Conservation (phyloP, 106 monocot species). For the Amphibolis antarctica region DNA sequence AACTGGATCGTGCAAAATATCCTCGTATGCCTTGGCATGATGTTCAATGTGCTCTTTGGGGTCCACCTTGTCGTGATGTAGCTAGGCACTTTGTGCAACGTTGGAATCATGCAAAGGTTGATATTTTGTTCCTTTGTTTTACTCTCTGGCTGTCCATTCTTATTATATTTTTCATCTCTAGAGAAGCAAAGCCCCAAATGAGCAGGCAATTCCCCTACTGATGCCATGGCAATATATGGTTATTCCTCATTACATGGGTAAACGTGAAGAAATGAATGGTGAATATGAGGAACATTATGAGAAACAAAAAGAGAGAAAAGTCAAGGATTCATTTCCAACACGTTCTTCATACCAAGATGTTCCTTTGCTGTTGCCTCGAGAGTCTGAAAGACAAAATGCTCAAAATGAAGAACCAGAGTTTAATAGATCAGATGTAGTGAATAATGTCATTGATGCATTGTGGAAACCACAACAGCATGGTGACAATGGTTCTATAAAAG, state of each 20-base stretch:
- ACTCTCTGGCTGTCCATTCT: not conserved
- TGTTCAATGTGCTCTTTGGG: slow-evolving; percentile 96
- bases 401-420: slow-evolving; percentile 19
- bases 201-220: slow-evolving; percentile 77
- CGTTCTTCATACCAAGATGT: slow-evolving; percentile 58
- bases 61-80: slow-evolving; percentile 90
- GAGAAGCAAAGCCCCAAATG: slow-evolving; percentile 95
- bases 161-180: slow-evolving; percentile 5
- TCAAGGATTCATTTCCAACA: slow-evolving; percentile 28
- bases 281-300: slow-evolving; percentile 17
- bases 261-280: slow-evolving; percentile 22
- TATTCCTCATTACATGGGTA: slow-evolving; percentile 97
- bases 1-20: slow-evolving; percentile 74
- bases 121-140: not conserved
- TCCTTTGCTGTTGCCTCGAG: slow-evolving; percentile 54
- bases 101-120: slow-evolving; percentile 98
- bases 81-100: slow-evolving; percentile 97
- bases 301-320: slow-evolving; percentile 21
- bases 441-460: slow-evolving; percentile 42
- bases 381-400: slow-evolving; percentile 27
- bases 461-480: slow-evolving; percentile 73
- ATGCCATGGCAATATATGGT: slow-evolving; percentile 99
- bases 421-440: slow-evolving; percentile 13
- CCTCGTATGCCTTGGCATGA: slow-evolving; percentile 99
- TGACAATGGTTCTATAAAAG: slow-evolving; percentile 44